Percentiles rank a stretch among this genome's conserved stretches.
phyloP scores from a whole-genome alignment of 2,329 filamentous ascomycete genomes.

The Westerdykella aurantiaca region DNA sequence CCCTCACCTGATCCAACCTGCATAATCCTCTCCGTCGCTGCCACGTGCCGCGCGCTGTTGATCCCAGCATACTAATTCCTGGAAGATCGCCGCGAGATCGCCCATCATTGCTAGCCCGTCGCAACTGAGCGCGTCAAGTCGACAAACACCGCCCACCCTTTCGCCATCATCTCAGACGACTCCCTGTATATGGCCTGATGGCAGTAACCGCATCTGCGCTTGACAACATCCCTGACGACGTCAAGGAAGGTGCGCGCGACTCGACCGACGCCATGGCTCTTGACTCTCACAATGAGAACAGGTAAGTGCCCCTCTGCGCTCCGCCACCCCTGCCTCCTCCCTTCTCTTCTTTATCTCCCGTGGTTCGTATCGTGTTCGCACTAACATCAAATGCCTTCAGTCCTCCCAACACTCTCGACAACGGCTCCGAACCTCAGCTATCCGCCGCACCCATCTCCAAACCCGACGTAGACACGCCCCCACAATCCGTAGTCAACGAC shows the following conservation, averaged over 20 bases:
- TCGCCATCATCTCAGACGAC: constrained; percentile 2
- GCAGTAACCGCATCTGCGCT: constrained; percentile 36
- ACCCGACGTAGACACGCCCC: background rate
- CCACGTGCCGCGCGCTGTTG: constrained; percentile 3
- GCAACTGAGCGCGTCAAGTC: constrained; percentile 12
- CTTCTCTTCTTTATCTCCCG: constrained; percentile 2
- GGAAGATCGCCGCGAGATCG: constrained; percentile 1
- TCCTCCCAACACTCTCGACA: constrained; percentile 33
- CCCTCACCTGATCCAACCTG: background rate
- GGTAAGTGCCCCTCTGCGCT: constrained; percentile 48
- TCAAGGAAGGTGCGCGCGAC: constrained; percentile 47
- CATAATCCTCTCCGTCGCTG: background rate
- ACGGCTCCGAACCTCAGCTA: constrained; percentile 21
- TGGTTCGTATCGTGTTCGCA: constrained; percentile 4
- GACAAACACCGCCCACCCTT: no score
- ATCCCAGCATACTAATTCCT: background rate
- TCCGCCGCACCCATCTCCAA: constrained; percentile 7
- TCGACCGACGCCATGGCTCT: constrained; percentile 49
- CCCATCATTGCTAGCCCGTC: background rate
- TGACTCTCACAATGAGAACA: constrained; percentile 49
- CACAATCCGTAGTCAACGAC: constrained; percentile 26
- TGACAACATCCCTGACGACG: constrained; percentile 39
- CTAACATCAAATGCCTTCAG: constrained; percentile 18
- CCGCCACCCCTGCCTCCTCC: constrained; percentile 9
- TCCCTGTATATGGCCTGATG: constrained; percentile 34